phyloP scores from a whole-genome alignment of 768 basidiomycete species.

The Amanita muscaria region DNA sequence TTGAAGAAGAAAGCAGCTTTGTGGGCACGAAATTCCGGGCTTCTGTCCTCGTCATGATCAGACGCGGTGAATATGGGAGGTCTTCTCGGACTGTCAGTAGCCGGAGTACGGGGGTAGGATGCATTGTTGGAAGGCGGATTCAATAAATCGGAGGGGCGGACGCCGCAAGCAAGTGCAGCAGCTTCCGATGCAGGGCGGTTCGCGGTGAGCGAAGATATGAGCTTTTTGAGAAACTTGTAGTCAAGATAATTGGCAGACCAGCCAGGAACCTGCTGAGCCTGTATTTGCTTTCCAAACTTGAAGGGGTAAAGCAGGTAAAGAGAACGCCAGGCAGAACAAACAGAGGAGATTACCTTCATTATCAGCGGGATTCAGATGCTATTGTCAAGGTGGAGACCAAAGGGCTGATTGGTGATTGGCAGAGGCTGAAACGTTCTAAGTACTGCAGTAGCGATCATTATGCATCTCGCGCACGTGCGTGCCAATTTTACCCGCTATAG shows the following conservation, averaged over 20 bases:
- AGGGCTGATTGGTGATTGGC: neutral
- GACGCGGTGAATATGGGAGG: constrained; percentile 55
- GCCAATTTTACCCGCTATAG: constrained; percentile 14
- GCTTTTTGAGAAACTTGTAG: constrained; percentile 98
- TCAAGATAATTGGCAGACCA: constrained; percentile 95
- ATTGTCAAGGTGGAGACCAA: neutral
- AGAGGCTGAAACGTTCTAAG: no score
- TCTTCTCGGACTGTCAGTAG: constrained; percentile 14
- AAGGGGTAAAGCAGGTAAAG: neutral
- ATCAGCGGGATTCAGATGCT: no score
- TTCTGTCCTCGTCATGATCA: constrained; percentile 61
- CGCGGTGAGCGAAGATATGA: constrained; percentile 89
- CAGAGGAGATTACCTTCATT: constrained; percentile 5
- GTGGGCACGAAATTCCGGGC: constrained; percentile 86
- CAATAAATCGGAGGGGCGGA: constrained; percentile 56
- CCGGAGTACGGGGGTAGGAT: constrained; percentile 20
- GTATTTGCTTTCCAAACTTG: constrained; percentile 99
- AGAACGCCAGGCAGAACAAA: neutral
- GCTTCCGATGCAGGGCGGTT: constrained; percentile 89
- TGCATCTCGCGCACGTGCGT: neutral
- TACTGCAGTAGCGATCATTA: no score
- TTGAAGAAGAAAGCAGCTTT: constrained; percentile 99
- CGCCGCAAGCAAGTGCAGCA: constrained; percentile 74
- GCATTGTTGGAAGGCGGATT: constrained; percentile 20
- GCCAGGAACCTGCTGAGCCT: constrained; percentile 92